Evolutionary conservation across 495 filamentous ascomycete species (phyloP).

Genomic region (Trichoderma orchidacearum): DNA sequence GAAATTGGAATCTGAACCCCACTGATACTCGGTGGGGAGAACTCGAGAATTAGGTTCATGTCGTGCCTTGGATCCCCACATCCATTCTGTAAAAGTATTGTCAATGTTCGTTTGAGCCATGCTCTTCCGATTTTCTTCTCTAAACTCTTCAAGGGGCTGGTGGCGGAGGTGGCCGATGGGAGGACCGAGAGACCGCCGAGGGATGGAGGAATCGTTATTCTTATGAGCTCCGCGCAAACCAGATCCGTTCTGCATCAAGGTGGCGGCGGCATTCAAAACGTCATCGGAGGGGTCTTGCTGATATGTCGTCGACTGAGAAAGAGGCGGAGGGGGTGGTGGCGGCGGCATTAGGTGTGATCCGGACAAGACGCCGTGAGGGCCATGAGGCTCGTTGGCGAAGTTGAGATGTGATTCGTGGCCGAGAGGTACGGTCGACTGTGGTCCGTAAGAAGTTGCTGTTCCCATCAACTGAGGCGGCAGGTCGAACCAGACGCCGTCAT

Average conservation of each 20-base stretch:
- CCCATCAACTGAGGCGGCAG: constrained; percentile 48
- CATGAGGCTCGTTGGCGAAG: background rate
- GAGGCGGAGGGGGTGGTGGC: constrained; percentile 11
- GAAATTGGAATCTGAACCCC: constrained; percentile 55
- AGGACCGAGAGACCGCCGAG: background rate
- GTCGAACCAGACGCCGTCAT: constrained; percentile 29
- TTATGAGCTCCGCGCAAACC: constrained; percentile 5
- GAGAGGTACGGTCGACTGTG: constrained; percentile 20
- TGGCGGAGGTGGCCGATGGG: constrained; percentile 5
- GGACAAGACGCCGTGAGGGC: constrained; percentile 10
- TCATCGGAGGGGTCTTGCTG: constrained; percentile 19
- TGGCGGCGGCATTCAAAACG: constrained; percentile 27
- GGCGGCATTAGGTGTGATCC: constrained; percentile 14
- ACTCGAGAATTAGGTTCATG: constrained; percentile 5
- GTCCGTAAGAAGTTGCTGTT: constrained; percentile 46
- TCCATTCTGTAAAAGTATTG: constrained; percentile 24
- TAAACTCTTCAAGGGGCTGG: constrained; percentile 5
- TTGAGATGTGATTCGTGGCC: background rate
- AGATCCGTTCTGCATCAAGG: constrained; percentile 15
- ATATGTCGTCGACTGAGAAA: background rate
- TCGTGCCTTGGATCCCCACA: constrained; percentile 13
- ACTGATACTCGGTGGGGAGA: constrained; percentile 31
- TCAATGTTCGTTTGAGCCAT: constrained; percentile 5
- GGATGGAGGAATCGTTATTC: background rate
- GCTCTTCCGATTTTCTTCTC: constrained; percentile 1